Evolutionary conservation across 768 basidiomycete species (phyloP).

Genomic region (Melanogaster broomeanus): DNA sequence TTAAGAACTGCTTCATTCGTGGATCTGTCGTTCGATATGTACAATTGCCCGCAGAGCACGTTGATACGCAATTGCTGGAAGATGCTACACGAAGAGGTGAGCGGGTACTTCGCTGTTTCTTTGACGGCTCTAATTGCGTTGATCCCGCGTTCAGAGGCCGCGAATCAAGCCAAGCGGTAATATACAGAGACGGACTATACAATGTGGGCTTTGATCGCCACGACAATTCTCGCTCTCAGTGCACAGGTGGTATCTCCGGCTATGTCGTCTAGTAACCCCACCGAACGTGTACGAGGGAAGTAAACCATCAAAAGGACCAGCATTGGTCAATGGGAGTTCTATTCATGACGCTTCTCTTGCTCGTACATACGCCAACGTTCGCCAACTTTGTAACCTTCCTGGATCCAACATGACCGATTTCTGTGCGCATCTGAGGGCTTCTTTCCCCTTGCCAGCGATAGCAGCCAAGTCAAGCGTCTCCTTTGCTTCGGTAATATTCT

Average conservation of each 20-base stretch:
- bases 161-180: conserved; percentile 43
- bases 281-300: background rate
- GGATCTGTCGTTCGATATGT: conserved; percentile 99
- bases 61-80: conserved; percentile 94
- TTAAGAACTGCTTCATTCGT: conserved; percentile 98
- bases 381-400: conserved; percentile 55
- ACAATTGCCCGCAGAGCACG: conserved; percentile 86
- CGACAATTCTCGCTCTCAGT: background rate
- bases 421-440: conserved; percentile 50
- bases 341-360: conserved; percentile 26
- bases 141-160: conserved; percentile 35
- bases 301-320: background rate
- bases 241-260: background rate
- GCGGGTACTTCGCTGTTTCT: conserved; percentile 10
- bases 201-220: background rate
- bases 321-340: conserved; percentile 3
- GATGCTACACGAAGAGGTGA: conserved; percentile 95
- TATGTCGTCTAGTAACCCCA: background rate
- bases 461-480: conserved; percentile 52
- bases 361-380: conserved; percentile 57
- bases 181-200: background rate
- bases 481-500: conserved; percentile 38
- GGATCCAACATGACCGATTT: conserved; percentile 59
- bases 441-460: conserved; percentile 39
- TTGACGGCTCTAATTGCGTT: conserved; percentile 2